These are phyloP conservation scores for Leccinum pellstonianum DNA, from an alignment of 768 basidiomycete genomes.

Conservation along the genomic window DNA sequence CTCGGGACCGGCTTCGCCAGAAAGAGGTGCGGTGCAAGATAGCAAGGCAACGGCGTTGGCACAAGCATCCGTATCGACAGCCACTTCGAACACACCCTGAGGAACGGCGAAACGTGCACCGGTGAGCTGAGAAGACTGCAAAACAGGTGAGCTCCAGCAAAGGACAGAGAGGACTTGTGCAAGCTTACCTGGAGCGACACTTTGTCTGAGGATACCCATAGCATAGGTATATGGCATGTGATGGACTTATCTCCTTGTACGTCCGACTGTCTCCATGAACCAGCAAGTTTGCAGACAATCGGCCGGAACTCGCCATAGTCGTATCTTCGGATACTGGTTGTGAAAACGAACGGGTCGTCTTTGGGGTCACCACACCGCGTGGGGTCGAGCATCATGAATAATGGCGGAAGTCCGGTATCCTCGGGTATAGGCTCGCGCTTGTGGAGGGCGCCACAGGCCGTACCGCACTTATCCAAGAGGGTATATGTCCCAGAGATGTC, in stretches of 20 bases:
- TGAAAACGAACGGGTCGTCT: slow-evolving; percentile 84
- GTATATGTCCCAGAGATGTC: slow-evolving; percentile 79
- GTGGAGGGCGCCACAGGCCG: slow-evolving; percentile 82
- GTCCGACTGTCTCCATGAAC: slow-evolving; percentile 76
- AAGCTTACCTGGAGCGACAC: slow-evolving; percentile 55
- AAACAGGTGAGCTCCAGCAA: slow-evolving; percentile 6
- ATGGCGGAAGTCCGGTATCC: slow-evolving; percentile 53
- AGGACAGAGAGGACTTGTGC: background rate
- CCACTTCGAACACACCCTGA: slow-evolving; percentile 46
- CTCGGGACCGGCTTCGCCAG: slow-evolving; percentile 65
- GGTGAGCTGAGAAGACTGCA: slow-evolving; percentile 50
- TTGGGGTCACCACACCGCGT: slow-evolving; percentile 70
- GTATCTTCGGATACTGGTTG: slow-evolving; percentile 70
- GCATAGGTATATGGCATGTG: slow-evolving; percentile 55
- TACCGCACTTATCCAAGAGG: slow-evolving; percentile 84
- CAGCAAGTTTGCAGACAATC: slow-evolving; percentile 67
- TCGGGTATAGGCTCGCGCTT: slow-evolving; percentile 46
- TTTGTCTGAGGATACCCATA: slow-evolving; percentile 55
- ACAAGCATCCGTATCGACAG: slow-evolving; percentile 61
- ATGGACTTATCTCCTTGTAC: slow-evolving; percentile 49
- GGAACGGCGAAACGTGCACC: slow-evolving; percentile 71
- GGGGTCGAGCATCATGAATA: slow-evolving; percentile 84
- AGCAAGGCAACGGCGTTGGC: slow-evolving; percentile 74
- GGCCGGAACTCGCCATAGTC: slow-evolving; percentile 83
- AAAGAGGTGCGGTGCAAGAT: slow-evolving; percentile 71